Conservation (phyloP, 1,284 basidiomycete species). For the Tilletia walkeri region DNA sequence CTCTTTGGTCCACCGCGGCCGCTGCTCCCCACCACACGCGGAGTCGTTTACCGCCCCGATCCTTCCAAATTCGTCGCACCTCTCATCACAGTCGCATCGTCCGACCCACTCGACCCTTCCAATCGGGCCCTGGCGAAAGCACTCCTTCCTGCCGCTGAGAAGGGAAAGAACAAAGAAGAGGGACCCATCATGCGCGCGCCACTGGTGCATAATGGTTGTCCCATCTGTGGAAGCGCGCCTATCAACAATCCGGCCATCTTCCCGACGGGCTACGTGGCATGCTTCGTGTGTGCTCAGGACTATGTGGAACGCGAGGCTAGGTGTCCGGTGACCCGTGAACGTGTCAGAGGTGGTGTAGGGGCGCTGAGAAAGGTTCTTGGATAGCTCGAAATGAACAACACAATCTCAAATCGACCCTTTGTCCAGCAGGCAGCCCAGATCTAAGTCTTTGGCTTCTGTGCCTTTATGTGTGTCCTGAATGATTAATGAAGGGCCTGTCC, state of each 20-base stretch:
- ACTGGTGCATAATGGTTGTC: conserved; percentile 73
- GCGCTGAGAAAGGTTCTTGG: conserved; percentile 78
- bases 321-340: conserved; percentile 83
- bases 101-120: conserved; percentile 16
- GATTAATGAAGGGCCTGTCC: too few relatives aligned
- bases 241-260: conserved; percentile 86
- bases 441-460: too few relatives aligned
- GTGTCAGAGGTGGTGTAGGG: conserved; percentile 69
- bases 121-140: conserved; percentile 19
- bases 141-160: conserved; percentile 17
- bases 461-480: too few relatives aligned
- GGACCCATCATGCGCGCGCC: conserved; percentile 23
- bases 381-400: conserved; percentile 32
- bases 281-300: conserved; percentile 86
- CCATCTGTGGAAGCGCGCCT: conserved; percentile 68
- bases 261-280: conserved; percentile 90
- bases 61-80: conserved; percentile 4
- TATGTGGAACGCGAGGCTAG: conserved; percentile 71
- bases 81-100: conserved; percentile 13
- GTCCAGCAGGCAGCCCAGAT: too few relatives aligned
- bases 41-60: conserved; percentile 25
- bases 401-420: background rate
- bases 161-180: conserved; percentile 29
- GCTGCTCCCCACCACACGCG: conserved; percentile 25
- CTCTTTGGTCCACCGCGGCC: conserved; percentile 28